A percentile compares a stretch with the other conserved stretches of the same genome.
Evolutionary conservation across 2,329 filamentous ascomycete genomes (phyloP).

Genomic region (Sporothrix brasiliensis): DNA sequence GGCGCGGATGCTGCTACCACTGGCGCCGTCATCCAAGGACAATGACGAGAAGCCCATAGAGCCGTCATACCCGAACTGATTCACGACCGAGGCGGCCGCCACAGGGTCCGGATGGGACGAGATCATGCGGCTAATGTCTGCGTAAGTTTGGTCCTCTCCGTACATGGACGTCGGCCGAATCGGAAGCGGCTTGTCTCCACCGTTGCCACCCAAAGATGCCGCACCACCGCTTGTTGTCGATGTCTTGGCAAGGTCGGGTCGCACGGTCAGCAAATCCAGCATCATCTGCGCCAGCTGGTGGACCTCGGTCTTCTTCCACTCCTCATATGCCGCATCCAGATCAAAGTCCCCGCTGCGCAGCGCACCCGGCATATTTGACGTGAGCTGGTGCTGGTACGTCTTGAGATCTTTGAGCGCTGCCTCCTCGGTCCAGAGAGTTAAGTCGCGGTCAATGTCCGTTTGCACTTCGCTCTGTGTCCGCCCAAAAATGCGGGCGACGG

Average conservation of each 20-base stretch:
- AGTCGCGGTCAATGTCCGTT: conserved; percentile 81
- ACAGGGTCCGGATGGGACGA: conserved; percentile 47
- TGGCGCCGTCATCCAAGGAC: conserved; percentile 55
- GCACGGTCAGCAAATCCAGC: conserved; percentile 82
- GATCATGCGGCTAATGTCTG: conserved; percentile 57
- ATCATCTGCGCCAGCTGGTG: conserved; percentile 92
- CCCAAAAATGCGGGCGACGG: conserved; percentile 84
- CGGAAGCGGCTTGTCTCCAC: conserved; percentile 60
- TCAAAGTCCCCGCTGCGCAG: conserved; percentile 87
- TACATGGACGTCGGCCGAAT: conserved; percentile 53
- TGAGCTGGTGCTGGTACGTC: conserved; percentile 86
- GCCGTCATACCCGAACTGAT: conserved; percentile 61
- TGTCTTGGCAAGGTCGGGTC: conserved; percentile 80
- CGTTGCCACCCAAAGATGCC: conserved; percentile 35
- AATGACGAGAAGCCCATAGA: conserved; percentile 68
- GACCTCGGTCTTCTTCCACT: conserved; percentile 88
- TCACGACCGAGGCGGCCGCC: conserved; percentile 37
- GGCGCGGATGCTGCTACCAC: conserved; percentile 50
- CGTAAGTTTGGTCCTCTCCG: conserved; percentile 54
- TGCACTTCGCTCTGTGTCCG: conserved; percentile 79
- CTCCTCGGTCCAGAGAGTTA: conserved; percentile 83
- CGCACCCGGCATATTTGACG: conserved; percentile 74
- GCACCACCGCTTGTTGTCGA: conserved; percentile 55
- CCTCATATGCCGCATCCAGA: conserved; percentile 79
- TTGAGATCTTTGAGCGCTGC: conserved; percentile 90